Evolutionary conservation across 2,329 filamentous ascomycete genomes (phyloP), one percentile per base, ranked within the genome.

Genomic region (Mycosphaerella sp.): DNA sequence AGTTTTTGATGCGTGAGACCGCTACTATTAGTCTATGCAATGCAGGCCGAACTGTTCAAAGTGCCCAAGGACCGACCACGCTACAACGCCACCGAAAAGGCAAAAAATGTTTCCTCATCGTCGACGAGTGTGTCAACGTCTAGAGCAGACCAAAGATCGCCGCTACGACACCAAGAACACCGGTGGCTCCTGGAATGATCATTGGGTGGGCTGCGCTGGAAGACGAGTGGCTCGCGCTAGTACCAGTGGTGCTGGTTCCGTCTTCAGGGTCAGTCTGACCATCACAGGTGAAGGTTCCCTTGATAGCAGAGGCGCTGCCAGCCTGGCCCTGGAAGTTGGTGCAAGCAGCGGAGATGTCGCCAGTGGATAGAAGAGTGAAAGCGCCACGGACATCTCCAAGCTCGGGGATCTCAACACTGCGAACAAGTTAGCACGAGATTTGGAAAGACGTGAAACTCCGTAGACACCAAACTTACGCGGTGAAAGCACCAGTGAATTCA

Each of bases 401-500:
- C 14, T 72, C 67, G 54, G 87, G 84, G 48, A 96, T 79, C 32
- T 76, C 67, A 60, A 93, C 82, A 54, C 89, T 95, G 62, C 1
- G 35, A 17, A 6, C 12, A 46, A 53, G 64, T 75, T 62, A 73
- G 68, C 52, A 32, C 27, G 1, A 28, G 18, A 21, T n/a, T 14
- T 18, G n/a, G n/a, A n/a, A n/a, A n/a, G n/a, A n/a, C n/a, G n/a
- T n/a, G n/a, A n/a, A n/a, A n/a, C n/a, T n/a, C n/a, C n/a, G n/a
- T n/a, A n/a, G n/a, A n/a, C n/a, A n/a, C n/a, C n/a, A n/a, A 14
- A 80, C 87, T 77, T 79, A 94, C 89, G 80, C 76, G 57, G 82
- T 79, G 71, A 96, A 94, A 75, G 82, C 86, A 65, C 93, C 93
- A 63, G 84, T 83, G 70, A 95, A 81, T 70, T 89, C 85, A 66